A percentile compares a stretch with the other conserved stretches of the same genome.
These are phyloP conservation scores for Orbilia ellipsospora DNA, from an alignment of 2,329 filamentous ascomycete species.

Conservation along the genomic window DNA sequence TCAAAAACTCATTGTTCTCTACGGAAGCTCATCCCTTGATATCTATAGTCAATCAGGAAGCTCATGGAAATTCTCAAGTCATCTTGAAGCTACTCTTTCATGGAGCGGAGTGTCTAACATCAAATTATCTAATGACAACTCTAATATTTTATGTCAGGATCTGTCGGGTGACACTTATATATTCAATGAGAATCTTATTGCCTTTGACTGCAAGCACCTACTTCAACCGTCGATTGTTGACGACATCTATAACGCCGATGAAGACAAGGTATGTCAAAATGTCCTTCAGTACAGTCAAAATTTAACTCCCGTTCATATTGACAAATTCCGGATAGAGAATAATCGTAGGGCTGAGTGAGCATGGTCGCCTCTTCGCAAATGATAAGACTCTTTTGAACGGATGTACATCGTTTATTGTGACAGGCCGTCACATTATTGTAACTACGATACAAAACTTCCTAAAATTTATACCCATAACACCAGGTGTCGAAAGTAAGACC, in stretches of 20 bases:
- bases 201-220: constrained; percentile 1
- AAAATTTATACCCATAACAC: constrained; percentile 86
- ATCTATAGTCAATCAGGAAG: constrained; percentile 19
- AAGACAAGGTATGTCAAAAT: constrained; percentile 26
- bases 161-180: constrained; percentile 24
- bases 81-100: constrained; percentile 18
- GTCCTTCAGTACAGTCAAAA: not conserved
- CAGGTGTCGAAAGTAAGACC: constrained; percentile 71
- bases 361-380: constrained; percentile 82
- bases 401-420: constrained; percentile 89
- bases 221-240: constrained; percentile 14
- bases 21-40: constrained; percentile 18
- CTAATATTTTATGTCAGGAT: constrained; percentile 28
- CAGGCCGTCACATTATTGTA: constrained; percentile 83
- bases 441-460: constrained; percentile 92
- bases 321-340: constrained; percentile 58
- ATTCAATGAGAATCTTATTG: constrained; percentile 20
- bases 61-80: constrained; percentile 15
- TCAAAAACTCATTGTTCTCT: constrained; percentile 55
- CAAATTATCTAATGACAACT: constrained; percentile 19
- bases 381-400: constrained; percentile 80
- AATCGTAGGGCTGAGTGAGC: constrained; percentile 75
- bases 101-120: constrained; percentile 21
- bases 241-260: constrained; percentile 10
- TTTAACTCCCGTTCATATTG: not conserved